Evolutionary conservation across 257 asterid genomes (phyloP), one percentile per base, ranked within the genome.

Genomic region (Cinchona pubescens): DNA sequence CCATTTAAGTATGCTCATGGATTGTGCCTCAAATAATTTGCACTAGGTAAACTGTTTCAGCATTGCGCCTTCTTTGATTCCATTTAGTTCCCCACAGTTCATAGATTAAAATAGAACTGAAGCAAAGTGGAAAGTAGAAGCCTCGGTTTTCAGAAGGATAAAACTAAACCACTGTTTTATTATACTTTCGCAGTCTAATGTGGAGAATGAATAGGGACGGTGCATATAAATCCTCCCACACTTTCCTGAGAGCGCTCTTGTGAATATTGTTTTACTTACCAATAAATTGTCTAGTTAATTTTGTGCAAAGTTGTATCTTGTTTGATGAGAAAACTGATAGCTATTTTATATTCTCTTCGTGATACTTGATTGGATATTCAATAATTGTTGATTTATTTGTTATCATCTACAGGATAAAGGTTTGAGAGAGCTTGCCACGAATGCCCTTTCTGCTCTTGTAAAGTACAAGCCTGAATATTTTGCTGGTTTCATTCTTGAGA

Each of bases 401-500:
- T 63, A 80, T 37, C 68, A 79, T 78, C 58, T 83, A 80, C 87
- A 95, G 99, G 99, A 92, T 74, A 95, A 89, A 87, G 85, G 96
- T 84, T 86, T 95, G 87, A 87, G 99, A 82, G 97, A 95, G 85
- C 97, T 95, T 85, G 95, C 98, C 51, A 89, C 97, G 46, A 86
- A 88, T 82, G 94, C 98, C 58, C 92, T 95, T 79, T 87, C 97
- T 25, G 78, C 90, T 66, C 99, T 95, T 73, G 96, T 89, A 51
- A 88, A 88, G 83, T 92, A 85, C 79, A 91, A 94, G 61, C 94
- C 93, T 80, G 94, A 85, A 67, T 87, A 89, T 86, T 94, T 94
- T 87, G 92, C 91, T 34, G 84, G 82, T 42, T 69, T 72, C 61
- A 79, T 85, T 76, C 76, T 92, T 86, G 96, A 84, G 78, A 89